Evolutionary conservation across 2,329 filamentous ascomycete genomes (phyloP).

Genomic region (Ophiostoma quercus): DNA sequence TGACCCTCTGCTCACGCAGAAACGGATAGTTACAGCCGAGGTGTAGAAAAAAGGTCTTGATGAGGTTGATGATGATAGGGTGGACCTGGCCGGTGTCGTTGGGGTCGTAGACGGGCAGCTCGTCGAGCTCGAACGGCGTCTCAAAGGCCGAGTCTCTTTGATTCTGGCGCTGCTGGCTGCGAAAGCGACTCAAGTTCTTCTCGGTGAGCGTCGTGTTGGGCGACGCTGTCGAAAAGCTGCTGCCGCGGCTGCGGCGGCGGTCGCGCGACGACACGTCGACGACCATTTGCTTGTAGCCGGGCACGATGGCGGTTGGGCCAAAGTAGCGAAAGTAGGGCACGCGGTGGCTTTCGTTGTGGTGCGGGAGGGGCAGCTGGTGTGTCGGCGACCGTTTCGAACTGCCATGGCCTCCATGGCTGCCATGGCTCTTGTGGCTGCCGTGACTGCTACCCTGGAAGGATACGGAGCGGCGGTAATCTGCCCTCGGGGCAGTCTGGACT

Average conservation of each 20-base stretch:
- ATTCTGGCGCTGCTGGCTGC: background rate
- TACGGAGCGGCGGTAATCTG: constrained; percentile 10
- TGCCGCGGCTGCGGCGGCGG: constrained; percentile 53
- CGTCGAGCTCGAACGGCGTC: constrained; percentile 43
- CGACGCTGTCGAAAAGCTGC: constrained; percentile 52
- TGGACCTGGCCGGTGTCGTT: constrained; percentile 66
- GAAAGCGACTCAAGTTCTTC: constrained; percentile 32
- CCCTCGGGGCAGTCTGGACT: background rate
- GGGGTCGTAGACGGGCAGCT: constrained; percentile 69
- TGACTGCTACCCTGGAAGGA: constrained; percentile 19
- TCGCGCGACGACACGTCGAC: constrained; percentile 60
- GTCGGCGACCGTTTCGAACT: constrained; percentile 16
- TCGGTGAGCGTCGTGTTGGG: constrained; percentile 38
- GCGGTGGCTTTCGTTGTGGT: constrained; percentile 53
- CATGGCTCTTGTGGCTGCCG: constrained; percentile 23
- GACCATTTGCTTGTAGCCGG: constrained; percentile 90
- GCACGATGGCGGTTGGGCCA: constrained; percentile 83
- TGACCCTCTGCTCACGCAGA: constrained; percentile 64
- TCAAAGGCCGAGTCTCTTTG: constrained; percentile 34
- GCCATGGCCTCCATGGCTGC: background rate
- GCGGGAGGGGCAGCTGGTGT: constrained; percentile 30
- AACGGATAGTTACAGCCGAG: constrained; percentile 85
- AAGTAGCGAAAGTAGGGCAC: constrained; percentile 91
- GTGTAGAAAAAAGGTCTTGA: constrained; percentile 75
- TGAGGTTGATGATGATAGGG: constrained; percentile 68